Conservation (phyloP, 2,329 filamentous ascomycete species). For the Metarhizium anisopliae region DNA sequence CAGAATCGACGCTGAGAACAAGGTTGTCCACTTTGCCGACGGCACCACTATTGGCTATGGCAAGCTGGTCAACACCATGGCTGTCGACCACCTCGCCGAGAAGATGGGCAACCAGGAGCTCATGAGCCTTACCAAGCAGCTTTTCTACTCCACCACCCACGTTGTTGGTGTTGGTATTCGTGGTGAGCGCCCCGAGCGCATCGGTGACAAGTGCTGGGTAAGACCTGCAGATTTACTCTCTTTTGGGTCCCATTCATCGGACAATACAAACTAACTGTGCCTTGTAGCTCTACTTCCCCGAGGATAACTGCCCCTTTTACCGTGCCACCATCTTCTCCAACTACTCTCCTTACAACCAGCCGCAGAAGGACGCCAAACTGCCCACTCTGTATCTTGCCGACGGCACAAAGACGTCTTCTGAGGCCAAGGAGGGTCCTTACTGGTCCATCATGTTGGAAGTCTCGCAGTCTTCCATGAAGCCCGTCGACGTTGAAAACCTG, state of each 20-base stretch:
- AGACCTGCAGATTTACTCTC: slow-evolving; percentile 17
- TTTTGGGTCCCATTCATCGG: neutral
- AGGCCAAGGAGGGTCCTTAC: slow-evolving; percentile 83
- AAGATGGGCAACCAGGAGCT: slow-evolving; percentile 83
- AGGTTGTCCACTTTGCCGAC: slow-evolving; percentile 72
- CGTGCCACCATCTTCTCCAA: slow-evolving; percentile 99
- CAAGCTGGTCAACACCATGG: slow-evolving; percentile 94
- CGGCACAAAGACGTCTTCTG: slow-evolving; percentile 67
- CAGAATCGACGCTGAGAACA: slow-evolving; percentile 78
- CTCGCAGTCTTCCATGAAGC: slow-evolving; percentile 92
- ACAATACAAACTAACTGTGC: neutral
- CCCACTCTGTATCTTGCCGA: slow-evolving; percentile 78
- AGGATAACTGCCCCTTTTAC: slow-evolving; percentile 98
- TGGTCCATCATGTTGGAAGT: slow-evolving; percentile 99
- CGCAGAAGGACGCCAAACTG: slow-evolving; percentile 70
- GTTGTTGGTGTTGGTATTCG: slow-evolving; percentile 94
- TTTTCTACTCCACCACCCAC: slow-evolving; percentile 96
- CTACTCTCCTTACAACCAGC: slow-evolving; percentile 98
- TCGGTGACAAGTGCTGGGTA: slow-evolving; percentile 99
- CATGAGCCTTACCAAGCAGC: slow-evolving; percentile 71
- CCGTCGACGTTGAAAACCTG: slow-evolving; percentile 76
- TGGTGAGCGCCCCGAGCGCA: slow-evolving; percentile 83
- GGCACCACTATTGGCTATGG: slow-evolving; percentile 85
- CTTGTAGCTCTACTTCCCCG: slow-evolving; percentile 83
- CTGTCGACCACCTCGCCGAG: slow-evolving; percentile 80